Evolutionary conservation across 164 flowering plant species (phyloP), one percentile per base, ranked within the genome.

Genomic region (Piper betle): DNA sequence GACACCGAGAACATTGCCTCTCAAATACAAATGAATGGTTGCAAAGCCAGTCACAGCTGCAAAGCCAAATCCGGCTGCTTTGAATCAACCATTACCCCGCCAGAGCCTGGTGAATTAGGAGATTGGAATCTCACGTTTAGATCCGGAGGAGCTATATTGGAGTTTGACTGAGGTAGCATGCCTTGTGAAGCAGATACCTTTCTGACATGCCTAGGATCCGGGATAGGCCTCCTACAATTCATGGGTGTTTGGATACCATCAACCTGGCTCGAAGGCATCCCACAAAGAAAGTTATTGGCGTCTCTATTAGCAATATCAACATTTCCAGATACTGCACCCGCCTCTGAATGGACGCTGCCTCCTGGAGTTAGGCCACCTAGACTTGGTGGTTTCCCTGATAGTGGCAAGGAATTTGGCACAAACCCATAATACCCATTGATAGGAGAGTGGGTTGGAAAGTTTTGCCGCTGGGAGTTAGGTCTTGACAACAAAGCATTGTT

Each of bases 1-100:
- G 85, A 79, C 37, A 61, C 68, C 18, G 77, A 81, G 80, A 0
- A 69, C 78, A 53, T 56, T 80, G 80, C 73, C 74, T 82, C 79
- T 73, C 57, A 16, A 62, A 65, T 48, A 52, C 65, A 37, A 62
- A 63, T 25, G 64, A 65, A 37, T 57, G 10, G 19, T 48, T 48
- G 18, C 13, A 39, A 40, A 58, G 0, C 18, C 10, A 60, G 42
- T 84, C 76, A 84, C 37, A 84, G 81, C 78, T 84, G 85, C 78
- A 82, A 75, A 39, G 82, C 94, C 64, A 82, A 77, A 69, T 84
- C 87, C 37, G 90, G 85, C 39, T 81, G 85, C 16, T 74, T 67
- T 4, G 85, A 67, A 56, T 84, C 84, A 18, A 72, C 73, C 55
- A 68, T 61, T 54, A 67, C 60, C 38, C 39, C 37, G 41, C 72